phyloP scores from a whole-genome alignment of 2,329 filamentous ascomycete species.

The Penicillium sp. region DNA sequence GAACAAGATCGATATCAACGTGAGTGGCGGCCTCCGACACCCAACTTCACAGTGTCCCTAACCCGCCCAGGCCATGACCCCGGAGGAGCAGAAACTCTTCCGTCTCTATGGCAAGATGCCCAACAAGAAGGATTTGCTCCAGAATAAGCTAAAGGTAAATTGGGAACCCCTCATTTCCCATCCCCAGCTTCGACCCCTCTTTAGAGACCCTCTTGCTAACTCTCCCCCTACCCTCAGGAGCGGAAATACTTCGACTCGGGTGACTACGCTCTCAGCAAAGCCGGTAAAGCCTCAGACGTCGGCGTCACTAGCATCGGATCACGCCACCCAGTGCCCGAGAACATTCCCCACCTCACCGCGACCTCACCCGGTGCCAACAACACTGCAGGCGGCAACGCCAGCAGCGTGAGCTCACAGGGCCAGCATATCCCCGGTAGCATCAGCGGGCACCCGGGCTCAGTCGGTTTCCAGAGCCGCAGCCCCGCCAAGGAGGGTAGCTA shows the following conservation, averaged over 20 bases:
- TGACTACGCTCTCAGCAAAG: constrained; percentile 94
- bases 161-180: not conserved
- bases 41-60: not conserved
- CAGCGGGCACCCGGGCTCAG: constrained; percentile 36
- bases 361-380: constrained; percentile 47
- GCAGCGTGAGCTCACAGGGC: constrained; percentile 28
- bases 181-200: not conserved
- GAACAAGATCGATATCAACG: constrained; percentile 96
- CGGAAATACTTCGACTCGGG: constrained; percentile 98
- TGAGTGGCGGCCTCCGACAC: constrained; percentile 49
- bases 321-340: constrained; percentile 89
- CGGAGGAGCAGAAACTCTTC: constrained; percentile 94
- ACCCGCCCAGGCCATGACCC: constrained; percentile 68
- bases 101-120: constrained; percentile 97
- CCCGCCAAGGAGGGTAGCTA: constrained; percentile 89
- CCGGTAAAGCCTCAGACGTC: constrained; percentile 89
- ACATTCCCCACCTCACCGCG: constrained; percentile 82
- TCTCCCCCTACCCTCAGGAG: constrained; percentile 51
- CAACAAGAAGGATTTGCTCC: constrained; percentile 89
- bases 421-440: constrained; percentile 44
- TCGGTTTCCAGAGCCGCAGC: constrained; percentile 59
- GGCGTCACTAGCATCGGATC: constrained; percentile 91
- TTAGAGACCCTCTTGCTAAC: not conserved
- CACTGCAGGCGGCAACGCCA: constrained; percentile 29
- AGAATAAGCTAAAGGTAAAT: constrained; percentile 85